Base-by-base conservation (phyloP, 768 basidiomycete genomes). In the Rhodotorula kratochvilovae region DNA sequence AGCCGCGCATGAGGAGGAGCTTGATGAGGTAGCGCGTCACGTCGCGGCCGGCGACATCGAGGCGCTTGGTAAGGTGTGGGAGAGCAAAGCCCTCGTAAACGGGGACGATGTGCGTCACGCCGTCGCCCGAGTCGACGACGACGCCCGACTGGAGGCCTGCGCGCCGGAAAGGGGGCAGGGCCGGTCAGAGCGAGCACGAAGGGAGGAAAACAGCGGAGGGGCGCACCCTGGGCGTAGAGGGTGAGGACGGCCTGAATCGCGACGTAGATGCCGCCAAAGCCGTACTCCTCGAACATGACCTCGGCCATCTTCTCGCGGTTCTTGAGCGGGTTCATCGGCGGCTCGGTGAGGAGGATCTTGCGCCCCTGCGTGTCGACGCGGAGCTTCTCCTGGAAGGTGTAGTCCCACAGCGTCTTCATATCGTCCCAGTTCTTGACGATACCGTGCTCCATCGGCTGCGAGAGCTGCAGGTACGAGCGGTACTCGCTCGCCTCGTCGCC, bases 231-330 rank as follows among this genome's bases (percentile, higher is more conserved):
- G 17, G 96, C 96, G 81, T 99, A 99, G 23, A 99, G 84, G 8
- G 96, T 99, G 81, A 99, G 83, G 61, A 99, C 96, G 8, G 96
- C 96, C 83, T 99, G 96, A 71, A 99, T 97, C 29, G 96, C 96
- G 5, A 99, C 89, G 81, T 98, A 98, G 67, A 98, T 92, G 1
- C 92, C 91, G 27, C 88, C 87, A 78, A 98, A 97, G 5, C 91
- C 92, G 81, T 97, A 99, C 73, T 95, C 90, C 83, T 99, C 96
- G 79, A 99, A 97, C 96, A 99, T 99, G 78, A 97, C 91, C 81
- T 98, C 89, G 67, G 88, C 89, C 93, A 99, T 97, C 80, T 86
- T 84, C 81, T 93, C 88, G 77, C 96, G 82, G 81, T 99, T 98
- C 73, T 82, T 88, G 79, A 88, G 91, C 6, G 96, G 96, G 81